Conservation (phyloP, 768 basidiomycete genomes). For the Mycena vulgaris region DNA sequence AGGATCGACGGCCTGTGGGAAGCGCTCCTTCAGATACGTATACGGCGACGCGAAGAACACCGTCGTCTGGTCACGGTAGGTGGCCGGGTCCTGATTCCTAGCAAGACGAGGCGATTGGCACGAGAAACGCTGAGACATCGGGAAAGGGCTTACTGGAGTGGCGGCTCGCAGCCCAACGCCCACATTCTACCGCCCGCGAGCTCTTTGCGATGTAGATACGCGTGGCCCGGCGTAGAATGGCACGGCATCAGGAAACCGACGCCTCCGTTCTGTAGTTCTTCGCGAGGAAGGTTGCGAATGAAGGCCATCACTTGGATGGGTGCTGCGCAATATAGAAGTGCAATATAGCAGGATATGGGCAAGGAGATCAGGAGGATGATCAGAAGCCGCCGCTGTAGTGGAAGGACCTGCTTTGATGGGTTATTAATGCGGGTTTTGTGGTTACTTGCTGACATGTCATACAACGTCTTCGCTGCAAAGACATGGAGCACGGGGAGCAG, state of each 20-base stretch:
- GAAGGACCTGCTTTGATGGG: constrained; percentile 41
- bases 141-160: constrained; percentile 73
- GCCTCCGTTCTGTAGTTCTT: constrained; percentile 60
- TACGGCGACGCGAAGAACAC: constrained; percentile 84
- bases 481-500: constrained; percentile 88
- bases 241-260: constrained; percentile 96
- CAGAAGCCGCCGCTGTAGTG: constrained; percentile 55
- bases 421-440: constrained; percentile 11
- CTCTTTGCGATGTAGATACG: constrained; percentile 83
- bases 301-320: constrained; percentile 84
- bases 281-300: constrained; percentile 67
- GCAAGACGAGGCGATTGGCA: constrained; percentile 26
- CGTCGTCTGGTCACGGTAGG: constrained; percentile 86
- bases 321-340: constrained; percentile 83
- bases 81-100: constrained; percentile 66
- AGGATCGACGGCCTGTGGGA: constrained; percentile 75
- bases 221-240: constrained; percentile 95
- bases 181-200: constrained; percentile 77
- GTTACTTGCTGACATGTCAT: constrained; percentile 56
- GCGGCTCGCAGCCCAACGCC: constrained; percentile 95
- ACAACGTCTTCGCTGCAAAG: constrained; percentile 81
- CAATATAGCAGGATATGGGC: constrained; percentile 77
- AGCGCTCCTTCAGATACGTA: constrained; percentile 74
- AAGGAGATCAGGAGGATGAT: constrained; percentile 66
- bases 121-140: neutral